A percentile compares a stretch with the other conserved stretches of the same genome.
phyloP scores from a whole-genome alignment of 176 grass and related monocot species.

The Urochloa ruziziensis region DNA sequence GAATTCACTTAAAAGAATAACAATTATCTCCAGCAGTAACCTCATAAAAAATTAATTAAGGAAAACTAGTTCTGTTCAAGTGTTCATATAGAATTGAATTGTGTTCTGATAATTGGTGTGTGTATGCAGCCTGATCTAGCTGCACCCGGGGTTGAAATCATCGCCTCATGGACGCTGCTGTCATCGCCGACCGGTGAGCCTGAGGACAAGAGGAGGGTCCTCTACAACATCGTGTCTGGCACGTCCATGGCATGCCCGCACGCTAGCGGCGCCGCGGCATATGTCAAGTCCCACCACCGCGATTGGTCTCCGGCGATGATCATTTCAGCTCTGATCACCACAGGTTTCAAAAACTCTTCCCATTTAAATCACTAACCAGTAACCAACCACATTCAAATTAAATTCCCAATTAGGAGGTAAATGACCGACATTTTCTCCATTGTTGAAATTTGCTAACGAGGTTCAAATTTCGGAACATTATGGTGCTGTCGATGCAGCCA shows the following conservation, averaged over 20 bases:
- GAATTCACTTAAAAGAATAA: too few relatives aligned
- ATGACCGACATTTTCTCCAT: too few relatives aligned
- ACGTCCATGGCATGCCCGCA: not conserved
- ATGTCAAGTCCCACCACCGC: constrained; percentile 50
- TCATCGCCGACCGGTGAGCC: not conserved
- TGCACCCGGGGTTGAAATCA: constrained; percentile 43
- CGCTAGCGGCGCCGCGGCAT: not conserved
- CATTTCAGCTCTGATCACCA: constrained; percentile 51
- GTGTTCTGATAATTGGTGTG: too few relatives aligned
- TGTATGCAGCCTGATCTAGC: not conserved
- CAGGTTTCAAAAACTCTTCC: constrained; percentile 7
- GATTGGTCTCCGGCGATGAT: constrained; percentile 52
- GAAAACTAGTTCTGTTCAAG: too few relatives aligned
- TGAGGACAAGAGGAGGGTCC: not conserved
- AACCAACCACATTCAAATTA: too few relatives aligned
- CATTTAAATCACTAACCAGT: too few relatives aligned
- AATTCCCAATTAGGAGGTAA: too few relatives aligned
- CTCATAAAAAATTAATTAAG: too few relatives aligned
- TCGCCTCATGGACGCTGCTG: constrained; percentile 32
- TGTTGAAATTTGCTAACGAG: too few relatives aligned
- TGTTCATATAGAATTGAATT: too few relatives aligned
- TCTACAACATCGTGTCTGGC: constrained; percentile 34
- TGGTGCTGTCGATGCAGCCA: not conserved
- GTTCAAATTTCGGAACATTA: not conserved
- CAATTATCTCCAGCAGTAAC: too few relatives aligned